A percentile compares a stretch with the other conserved stretches of the same genome.
phyloP scores from a whole-genome alignment of 1,284 basidiomycete genomes.

The Cryptococcus maquisensis region DNA sequence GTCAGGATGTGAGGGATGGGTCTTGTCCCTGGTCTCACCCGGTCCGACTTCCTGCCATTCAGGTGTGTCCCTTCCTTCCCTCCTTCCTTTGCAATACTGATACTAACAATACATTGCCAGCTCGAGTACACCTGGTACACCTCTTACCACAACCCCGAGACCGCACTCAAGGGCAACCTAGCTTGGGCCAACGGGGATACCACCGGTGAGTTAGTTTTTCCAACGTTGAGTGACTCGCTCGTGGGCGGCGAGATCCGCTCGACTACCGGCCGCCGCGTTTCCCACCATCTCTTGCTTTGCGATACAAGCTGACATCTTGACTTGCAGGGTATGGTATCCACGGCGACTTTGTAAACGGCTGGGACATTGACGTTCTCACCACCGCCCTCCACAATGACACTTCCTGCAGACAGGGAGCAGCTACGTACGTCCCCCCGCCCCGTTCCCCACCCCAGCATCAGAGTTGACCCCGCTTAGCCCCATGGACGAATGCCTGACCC shows the following conservation, averaged over 20 bases:
- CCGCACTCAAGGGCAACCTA: slow-evolving; percentile 27
- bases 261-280: no score
- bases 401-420: slow-evolving; percentile 15
- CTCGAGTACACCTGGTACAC: slow-evolving; percentile 36
- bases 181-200: slow-evolving; percentile 46
- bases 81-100: not conserved
- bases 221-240: no score
- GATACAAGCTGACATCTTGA: no score
- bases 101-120: not conserved
- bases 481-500: slow-evolving; percentile 24
- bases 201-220: slow-evolving; percentile 9
- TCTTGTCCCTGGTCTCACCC: slow-evolving; percentile 38
- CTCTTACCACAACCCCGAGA: slow-evolving; percentile 19
- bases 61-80: not conserved
- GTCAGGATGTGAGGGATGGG: slow-evolving; percentile 14
- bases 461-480: not conserved
- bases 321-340: slow-evolving; percentile 33
- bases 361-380: slow-evolving; percentile 31
- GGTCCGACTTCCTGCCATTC: slow-evolving; percentile 33
- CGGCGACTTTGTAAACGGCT: slow-evolving; percentile 38
- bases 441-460: no score
- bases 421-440: slow-evolving; percentile 13
- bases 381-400: slow-evolving; percentile 23
- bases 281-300: no score
- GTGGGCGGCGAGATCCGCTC: no score